Conservation (phyloP, 2,329 filamentous ascomycete genomes). For the Volutella citrinella region DNA sequence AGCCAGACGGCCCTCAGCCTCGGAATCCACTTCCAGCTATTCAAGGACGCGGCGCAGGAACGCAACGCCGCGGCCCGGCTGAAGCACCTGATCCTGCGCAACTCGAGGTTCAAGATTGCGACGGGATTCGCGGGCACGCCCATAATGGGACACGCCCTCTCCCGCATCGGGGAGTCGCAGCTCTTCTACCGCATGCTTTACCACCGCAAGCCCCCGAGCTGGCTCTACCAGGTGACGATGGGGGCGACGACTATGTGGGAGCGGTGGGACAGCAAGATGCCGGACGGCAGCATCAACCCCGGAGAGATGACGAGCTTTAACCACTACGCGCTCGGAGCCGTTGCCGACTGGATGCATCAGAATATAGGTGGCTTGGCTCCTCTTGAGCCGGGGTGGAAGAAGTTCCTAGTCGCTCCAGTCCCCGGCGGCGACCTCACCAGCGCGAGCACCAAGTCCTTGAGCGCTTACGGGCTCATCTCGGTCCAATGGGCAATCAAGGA, state of each 20-base stretch:
- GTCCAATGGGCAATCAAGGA: constrained; percentile 17
- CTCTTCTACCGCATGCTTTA: constrained; percentile 35
- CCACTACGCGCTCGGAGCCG: constrained; percentile 39
- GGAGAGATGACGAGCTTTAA: constrained; percentile 42
- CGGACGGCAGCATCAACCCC: constrained; percentile 35
- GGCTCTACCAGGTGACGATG: constrained; percentile 38
- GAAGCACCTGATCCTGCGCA: constrained; percentile 14
- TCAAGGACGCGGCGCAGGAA: constrained; percentile 2
- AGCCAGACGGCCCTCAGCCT: constrained; percentile 21
- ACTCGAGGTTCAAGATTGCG: constrained; percentile 16
- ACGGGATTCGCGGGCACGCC: constrained; percentile 39
- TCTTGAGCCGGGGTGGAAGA: constrained; percentile 24
- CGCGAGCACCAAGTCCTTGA: constrained; percentile 16
- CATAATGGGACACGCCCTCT: constrained; percentile 20
- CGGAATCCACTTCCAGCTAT: constrained; percentile 20
- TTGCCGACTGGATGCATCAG: constrained; percentile 36
- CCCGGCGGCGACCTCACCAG: constrained; percentile 17
- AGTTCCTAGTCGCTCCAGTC: constrained; percentile 12
- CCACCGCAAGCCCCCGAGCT: constrained; percentile 32
- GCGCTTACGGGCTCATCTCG: constrained; percentile 19
- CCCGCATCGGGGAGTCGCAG: constrained; percentile 13
- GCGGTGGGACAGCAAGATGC: constrained; percentile 38
- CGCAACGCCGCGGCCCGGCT: constrained; percentile 14
- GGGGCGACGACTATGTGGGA: constrained; percentile 41
- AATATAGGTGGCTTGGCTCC: constrained; percentile 19